Base-by-base conservation (phyloP, 179 eudicot species). In the Beta lomatogona region DNA sequence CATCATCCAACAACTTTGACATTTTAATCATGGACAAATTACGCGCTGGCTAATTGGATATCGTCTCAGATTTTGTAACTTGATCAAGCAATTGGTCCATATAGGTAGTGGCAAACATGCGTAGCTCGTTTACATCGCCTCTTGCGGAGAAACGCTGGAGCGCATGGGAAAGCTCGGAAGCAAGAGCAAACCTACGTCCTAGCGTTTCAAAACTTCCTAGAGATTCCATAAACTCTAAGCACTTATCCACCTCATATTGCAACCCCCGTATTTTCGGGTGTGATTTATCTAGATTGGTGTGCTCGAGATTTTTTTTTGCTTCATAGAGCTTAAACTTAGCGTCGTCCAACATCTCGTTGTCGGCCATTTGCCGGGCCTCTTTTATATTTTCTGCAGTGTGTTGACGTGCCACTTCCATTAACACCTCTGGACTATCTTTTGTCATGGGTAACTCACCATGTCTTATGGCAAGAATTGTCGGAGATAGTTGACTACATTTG, bases 121-220 rank as follows among this genome's bases (percentile, higher is more conserved):
- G 73, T 16, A 80, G 83, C 5, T 61, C 53, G 3, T 46, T 71
- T 1, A 41, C 72, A 13, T 50, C 52, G 5, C 83, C 78, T 50
- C 77, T 55, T 19, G 83, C 77, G 15, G 78, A 78, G 12, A 74
- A 73, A 50, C 83, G 71, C 58, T 80, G 83, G 54, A 70, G 73
- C 5, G 54, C 70, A 6, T 80, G 83, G 13, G 73, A 80, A 48
- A 53, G 25, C 71, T 80, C 78, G 3, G 69, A 73, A 19, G 83
- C 77, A 4, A 80, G 71, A 1, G 83, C 78, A 31, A 73, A 80
- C 12, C 78, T 44, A 2, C 52, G 72, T 1, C 83, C 83, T 16
- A 48, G 15, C 11, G 55, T 3, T 14, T 48, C 19, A 59, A 73
- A 80, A 0, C 36, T 64, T 21, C 61, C 65, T 0, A 61, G 78